phyloP scores from a whole-genome alignment of 805 yeast species.

The Candida saitoana region DNA sequence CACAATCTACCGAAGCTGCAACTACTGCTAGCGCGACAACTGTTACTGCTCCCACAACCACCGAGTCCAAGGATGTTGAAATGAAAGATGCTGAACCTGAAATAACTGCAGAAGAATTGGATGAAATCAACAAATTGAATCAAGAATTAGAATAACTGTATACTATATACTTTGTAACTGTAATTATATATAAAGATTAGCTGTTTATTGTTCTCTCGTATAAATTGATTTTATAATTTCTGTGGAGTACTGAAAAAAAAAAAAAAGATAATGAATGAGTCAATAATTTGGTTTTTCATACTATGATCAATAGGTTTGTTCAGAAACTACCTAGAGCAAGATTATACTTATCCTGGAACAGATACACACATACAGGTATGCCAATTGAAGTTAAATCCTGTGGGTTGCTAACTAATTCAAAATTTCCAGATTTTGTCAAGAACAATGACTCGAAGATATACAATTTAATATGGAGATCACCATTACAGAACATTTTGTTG shows the following conservation, averaged over 20 bases:
- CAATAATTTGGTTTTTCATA: neutral
- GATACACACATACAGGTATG: conserved; percentile 2
- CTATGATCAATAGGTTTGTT: neutral
- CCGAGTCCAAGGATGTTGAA: neutral
- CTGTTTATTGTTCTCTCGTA: neutral
- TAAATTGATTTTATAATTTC: no score
- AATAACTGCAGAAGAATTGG: conserved; percentile 35
- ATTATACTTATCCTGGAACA: neutral
- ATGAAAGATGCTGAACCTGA: neutral
- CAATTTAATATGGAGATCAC: conserved; percentile 64
- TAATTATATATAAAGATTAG: neutral
- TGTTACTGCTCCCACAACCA: conserved; percentile 1
- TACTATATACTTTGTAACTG: neutral
- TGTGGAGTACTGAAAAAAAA: neutral
- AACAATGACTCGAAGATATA: conserved; percentile 59
- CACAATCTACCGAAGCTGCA: neutral
- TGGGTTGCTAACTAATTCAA: conserved; percentile 12
- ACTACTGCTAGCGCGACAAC: conserved; percentile 2
- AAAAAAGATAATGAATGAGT: neutral
- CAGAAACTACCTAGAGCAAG: neutral
- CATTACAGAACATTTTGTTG: conserved; percentile 69
- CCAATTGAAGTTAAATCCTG: conserved; percentile 12
- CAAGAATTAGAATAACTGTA: conserved; percentile 7
- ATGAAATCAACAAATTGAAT: conserved; percentile 36
- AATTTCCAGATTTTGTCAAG: conserved; percentile 49